These are phyloP conservation scores for Ceratocystis harringtonii DNA, from an alignment of 2,329 filamentous ascomycete species.

Conservation along the genomic window DNA sequence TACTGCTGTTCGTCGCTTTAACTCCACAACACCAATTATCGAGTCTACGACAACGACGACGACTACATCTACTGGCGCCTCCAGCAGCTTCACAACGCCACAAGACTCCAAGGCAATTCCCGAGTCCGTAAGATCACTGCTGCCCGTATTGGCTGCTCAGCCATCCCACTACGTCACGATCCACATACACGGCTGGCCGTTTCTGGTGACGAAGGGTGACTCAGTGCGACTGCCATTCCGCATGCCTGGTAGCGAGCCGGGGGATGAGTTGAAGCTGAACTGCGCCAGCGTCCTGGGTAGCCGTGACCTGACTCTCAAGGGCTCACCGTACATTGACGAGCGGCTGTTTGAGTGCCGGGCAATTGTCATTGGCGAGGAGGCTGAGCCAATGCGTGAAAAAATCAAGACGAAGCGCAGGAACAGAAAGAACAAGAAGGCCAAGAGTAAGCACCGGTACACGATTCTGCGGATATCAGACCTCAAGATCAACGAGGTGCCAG, in stretches of 20 bases:
- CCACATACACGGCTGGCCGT: conserved; percentile 65
- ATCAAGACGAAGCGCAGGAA: conserved; percentile 71
- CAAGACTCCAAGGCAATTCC: conserved; percentile 34
- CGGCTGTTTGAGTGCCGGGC: conserved; percentile 72
- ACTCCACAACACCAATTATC: conserved; percentile 13
- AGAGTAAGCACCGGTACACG: conserved; percentile 84
- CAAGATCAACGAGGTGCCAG: conserved; percentile 35
- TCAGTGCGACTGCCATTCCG: conserved; percentile 62
- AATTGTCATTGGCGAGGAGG: conserved; percentile 69
- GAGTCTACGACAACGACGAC: conserved; percentile 23
- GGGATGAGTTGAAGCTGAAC: conserved; percentile 78
- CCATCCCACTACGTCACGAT: conserved; percentile 63
- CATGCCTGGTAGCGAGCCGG: conserved; percentile 61
- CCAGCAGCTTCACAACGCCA: conserved; percentile 27
- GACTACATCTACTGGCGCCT: conserved; percentile 23
- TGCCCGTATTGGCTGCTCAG: conserved; percentile 59
- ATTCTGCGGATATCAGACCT: conserved; percentile 73
- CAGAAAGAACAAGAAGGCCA: conserved; percentile 56
- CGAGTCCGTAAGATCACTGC: conserved; percentile 42
- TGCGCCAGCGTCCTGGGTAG: conserved; percentile 70
- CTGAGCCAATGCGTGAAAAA: conserved; percentile 61
- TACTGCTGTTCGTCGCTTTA: conserved; percentile 32
- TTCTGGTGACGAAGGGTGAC: conserved; percentile 66
- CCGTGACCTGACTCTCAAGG: conserved; percentile 79
- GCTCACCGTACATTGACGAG: conserved; percentile 68